A percentile compares a stretch with the other conserved stretches of the same genome.
phyloP scores from a whole-genome alignment of 305 asterid species.

The Salvia sclarea region DNA sequence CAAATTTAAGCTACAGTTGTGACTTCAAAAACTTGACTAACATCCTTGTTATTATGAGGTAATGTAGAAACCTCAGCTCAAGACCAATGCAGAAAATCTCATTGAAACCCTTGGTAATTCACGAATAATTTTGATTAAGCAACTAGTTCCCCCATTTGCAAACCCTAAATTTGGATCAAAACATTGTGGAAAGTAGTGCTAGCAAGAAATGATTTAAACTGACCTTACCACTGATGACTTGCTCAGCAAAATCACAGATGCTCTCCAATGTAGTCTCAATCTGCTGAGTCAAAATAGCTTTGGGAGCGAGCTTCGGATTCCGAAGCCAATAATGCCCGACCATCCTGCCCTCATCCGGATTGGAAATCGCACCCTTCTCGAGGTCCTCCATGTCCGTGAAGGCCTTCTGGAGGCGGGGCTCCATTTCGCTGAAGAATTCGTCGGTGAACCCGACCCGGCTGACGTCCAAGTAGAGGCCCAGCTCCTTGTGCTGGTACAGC shows the following conservation, averaged over 20 bases:
- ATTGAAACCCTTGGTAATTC: conserved; percentile 1
- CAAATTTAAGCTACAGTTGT: not conserved
- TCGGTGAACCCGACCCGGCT: conserved; percentile 94
- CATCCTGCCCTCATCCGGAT: conserved; percentile 98
- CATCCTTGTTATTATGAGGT: not conserved
- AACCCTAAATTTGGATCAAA: not conserved
- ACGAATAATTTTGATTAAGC: not conserved
- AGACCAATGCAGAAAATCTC: not conserved
- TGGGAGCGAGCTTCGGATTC: conserved; percentile 80
- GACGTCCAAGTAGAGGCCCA: conserved; percentile 83
- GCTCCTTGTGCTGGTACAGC: conserved; percentile 95
- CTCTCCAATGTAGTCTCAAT: conserved; percentile 69
- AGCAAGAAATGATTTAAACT: conserved; percentile 37
- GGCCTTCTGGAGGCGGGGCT: conserved; percentile 73
- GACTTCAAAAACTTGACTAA: not conserved
- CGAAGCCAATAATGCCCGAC: conserved; percentile 99
- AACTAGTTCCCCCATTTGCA: not conserved
- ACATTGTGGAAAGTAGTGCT: not conserved
- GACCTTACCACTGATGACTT: conserved; percentile 98
- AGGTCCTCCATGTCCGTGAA: conserved; percentile 80
- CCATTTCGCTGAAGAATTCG: conserved; percentile 73
- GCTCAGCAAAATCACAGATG: conserved; percentile 64
- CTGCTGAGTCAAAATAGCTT: conserved; percentile 55
- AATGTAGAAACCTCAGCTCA: not conserved
- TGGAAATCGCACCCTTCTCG: conserved; percentile 95